A percentile compares a stretch with the other conserved stretches of the same genome.
Evolutionary conservation across 2,329 filamentous ascomycete genomes (phyloP).

Genomic region (Cylindrodendrum hubeiense): DNA sequence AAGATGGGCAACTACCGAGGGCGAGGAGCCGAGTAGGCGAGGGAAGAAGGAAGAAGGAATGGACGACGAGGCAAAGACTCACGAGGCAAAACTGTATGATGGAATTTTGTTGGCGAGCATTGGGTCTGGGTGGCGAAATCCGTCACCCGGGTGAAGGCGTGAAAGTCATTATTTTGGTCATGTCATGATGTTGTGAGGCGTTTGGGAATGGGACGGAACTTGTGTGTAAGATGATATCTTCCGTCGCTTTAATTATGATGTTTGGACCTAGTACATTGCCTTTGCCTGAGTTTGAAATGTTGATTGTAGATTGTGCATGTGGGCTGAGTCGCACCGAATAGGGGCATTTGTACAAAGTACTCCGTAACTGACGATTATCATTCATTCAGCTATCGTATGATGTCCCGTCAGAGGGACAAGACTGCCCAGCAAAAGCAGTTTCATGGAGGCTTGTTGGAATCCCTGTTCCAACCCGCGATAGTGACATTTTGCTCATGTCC

Average conservation of each 20-base stretch:
- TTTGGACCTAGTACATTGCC: slow-evolving; percentile 11
- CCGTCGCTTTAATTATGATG: slow-evolving; percentile 20
- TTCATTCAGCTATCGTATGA: background rate
- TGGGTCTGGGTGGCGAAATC: slow-evolving; percentile 21
- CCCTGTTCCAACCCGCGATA: background rate
- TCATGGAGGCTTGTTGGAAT: background rate
- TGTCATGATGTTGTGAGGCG: slow-evolving; percentile 20
- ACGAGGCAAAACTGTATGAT: slow-evolving; percentile 43
- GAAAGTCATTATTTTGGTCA: slow-evolving; percentile 23
- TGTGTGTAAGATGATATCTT: slow-evolving; percentile 15
- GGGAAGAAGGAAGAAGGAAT: slow-evolving; percentile 1
- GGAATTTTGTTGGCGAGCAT: slow-evolving; percentile 34
- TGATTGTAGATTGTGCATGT: background rate
- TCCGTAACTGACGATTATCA: background rate
- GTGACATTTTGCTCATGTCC: background rate
- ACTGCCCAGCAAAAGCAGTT: background rate
- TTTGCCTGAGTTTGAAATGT: background rate
- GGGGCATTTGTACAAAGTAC: background rate
- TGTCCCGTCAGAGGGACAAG: background rate
- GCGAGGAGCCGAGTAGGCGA: slow-evolving; percentile 49
- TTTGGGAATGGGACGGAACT: slow-evolving; percentile 12
- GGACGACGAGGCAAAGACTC: slow-evolving; percentile 34
- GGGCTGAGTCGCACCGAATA: background rate
- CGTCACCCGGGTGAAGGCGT: slow-evolving; percentile 29
- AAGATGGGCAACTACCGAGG: slow-evolving; percentile 79